phyloP scores from a whole-genome alignment of 345 rosid genomes.

The Erodium maritimum region DNA sequence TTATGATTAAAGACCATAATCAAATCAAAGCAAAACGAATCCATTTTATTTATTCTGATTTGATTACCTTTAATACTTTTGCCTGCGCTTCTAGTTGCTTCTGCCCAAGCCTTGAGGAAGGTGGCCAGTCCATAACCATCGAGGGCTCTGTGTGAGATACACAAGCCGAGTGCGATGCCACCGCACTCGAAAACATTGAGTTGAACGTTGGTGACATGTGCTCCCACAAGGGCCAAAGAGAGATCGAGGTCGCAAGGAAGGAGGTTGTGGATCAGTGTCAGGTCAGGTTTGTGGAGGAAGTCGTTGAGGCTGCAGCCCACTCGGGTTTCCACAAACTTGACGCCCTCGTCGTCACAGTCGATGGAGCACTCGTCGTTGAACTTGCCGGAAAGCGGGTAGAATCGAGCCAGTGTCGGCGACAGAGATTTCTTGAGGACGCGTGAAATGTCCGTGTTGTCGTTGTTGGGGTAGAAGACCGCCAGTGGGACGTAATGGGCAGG shows the following conservation, averaged over 20 bases:
- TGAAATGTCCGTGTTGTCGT: no score
- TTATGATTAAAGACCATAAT: no score
- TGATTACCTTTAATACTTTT: no score
- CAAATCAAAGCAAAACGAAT: no score
- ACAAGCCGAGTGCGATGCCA: constrained; percentile 23
- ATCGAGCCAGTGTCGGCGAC: constrained; percentile 13
- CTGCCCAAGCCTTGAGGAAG: constrained; percentile 27
- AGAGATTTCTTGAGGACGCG: constrained; percentile 5
- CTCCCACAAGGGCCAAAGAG: constrained; percentile 13
- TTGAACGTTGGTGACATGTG: constrained; percentile 24
- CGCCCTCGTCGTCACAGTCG: constrained; percentile 21
- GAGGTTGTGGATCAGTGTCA: constrained; percentile 9
- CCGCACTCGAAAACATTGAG: constrained; percentile 28
- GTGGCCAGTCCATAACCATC: constrained; percentile 21
- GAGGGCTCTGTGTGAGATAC: constrained; percentile 26
- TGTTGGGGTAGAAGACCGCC: not conserved
- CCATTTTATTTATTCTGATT: no score
- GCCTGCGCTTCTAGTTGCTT: no score
- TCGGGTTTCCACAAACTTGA: constrained; percentile 7
- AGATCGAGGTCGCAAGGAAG: constrained; percentile 16
- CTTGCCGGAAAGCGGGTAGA: constrained; percentile 22
- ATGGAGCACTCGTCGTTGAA: constrained; percentile 12
- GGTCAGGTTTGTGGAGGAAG: constrained; percentile 17
- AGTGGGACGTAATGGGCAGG: not conserved
- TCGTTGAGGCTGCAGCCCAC: constrained; percentile 4